phyloP scores from a whole-genome alignment of 2,329 filamentous ascomycete species.

The Parafenestella ontariensis region DNA sequence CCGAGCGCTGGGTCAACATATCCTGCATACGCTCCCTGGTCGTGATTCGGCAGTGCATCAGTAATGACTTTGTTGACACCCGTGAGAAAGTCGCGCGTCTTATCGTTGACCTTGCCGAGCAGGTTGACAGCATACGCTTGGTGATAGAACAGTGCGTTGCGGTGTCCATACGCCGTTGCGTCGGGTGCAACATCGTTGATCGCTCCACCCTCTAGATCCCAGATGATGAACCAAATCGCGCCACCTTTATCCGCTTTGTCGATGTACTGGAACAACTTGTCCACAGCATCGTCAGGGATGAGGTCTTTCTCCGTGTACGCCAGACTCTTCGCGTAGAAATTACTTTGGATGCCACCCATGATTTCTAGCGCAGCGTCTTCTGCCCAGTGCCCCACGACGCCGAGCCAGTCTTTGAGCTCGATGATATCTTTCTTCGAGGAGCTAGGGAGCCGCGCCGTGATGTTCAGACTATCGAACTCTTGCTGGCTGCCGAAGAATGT shows the following conservation, averaged over 20 bases:
- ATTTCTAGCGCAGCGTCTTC: constrained; percentile 42
- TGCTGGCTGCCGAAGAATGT: constrained; percentile 43
- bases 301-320: constrained; percentile 43
- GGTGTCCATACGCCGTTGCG: constrained; percentile 44
- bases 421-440: constrained; percentile 27
- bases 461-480: constrained; percentile 46
- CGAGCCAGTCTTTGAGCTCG: constrained; percentile 43
- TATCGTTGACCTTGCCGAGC: constrained; percentile 39
- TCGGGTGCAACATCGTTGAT: constrained; percentile 40
- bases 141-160: constrained; percentile 44
- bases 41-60: constrained; percentile 34
- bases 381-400: constrained; percentile 41
- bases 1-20: constrained; percentile 60
- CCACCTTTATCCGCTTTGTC: constrained; percentile 42
- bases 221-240: constrained; percentile 45
- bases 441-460: constrained; percentile 32
- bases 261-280: constrained; percentile 43
- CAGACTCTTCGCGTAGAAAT: constrained; percentile 47
- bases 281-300: constrained; percentile 36
- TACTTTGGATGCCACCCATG: constrained; percentile 35
- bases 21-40: constrained; percentile 59
- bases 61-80: constrained; percentile 51
- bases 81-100: constrained; percentile 50
- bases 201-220: constrained; percentile 44
- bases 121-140: constrained; percentile 49